phyloP scores from a whole-genome alignment of 345 rosid species.

The Raphanus raphanistrum region DNA sequence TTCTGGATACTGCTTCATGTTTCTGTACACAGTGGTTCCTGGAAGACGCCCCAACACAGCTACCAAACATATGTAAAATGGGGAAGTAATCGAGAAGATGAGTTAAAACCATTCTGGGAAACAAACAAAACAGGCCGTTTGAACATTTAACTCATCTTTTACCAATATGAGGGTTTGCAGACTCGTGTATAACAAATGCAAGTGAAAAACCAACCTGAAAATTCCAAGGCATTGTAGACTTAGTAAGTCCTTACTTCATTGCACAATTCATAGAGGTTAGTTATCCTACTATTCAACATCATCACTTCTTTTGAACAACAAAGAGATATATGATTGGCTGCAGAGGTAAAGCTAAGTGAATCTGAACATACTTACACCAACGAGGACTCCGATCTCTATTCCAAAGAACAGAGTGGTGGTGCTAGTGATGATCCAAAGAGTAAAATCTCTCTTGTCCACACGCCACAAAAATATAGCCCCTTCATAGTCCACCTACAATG shows the following conservation, averaged over 20 bases:
- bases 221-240: background rate
- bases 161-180: conserved; percentile 99
- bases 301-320: too few species aligned
- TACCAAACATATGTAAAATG: background rate
- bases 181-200: conserved; percentile 96
- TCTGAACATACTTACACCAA: conserved; percentile 60
- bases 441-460: conserved; percentile 95
- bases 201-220: conserved; percentile 81
- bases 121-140: too few species aligned
- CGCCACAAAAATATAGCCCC: conserved; percentile 92
- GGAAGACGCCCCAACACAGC: conserved; percentile 99
- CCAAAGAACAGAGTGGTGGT: conserved; percentile 82
- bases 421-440: conserved; percentile 87
- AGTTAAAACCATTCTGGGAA: background rate
- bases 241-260: background rate
- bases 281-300: too few species aligned
- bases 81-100: background rate
- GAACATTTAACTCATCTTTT: conserved; percentile 36
- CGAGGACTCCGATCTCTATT: conserved; percentile 94
- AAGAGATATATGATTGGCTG: too few species aligned
- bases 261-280: background rate
- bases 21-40: conserved; percentile 94
- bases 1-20: conserved; percentile 85
- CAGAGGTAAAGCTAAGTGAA: background rate
- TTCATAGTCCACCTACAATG: conserved; percentile 82